phyloP scores from a whole-genome alignment of 306 rosid species.

The Vicia sativa region DNA sequence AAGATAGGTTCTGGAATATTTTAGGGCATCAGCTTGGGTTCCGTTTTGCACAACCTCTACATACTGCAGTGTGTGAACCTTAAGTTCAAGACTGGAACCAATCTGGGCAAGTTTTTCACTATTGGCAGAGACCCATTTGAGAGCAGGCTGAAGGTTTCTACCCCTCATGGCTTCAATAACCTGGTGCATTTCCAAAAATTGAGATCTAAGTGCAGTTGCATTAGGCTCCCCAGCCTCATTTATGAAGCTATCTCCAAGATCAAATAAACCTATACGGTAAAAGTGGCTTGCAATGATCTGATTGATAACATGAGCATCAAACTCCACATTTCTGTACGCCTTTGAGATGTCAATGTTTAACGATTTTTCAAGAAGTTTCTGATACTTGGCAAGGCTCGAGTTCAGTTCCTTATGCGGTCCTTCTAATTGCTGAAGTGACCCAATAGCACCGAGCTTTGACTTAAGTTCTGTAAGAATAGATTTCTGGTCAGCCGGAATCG shows the following conservation, averaged over 20 bases:
- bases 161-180: conserved; percentile 65
- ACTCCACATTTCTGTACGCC: conserved; percentile 79
- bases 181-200: conserved; percentile 71
- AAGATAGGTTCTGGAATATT: conserved; percentile 66
- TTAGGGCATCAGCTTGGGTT: conserved; percentile 61
- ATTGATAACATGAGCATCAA: conserved; percentile 65
- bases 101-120: conserved; percentile 54
- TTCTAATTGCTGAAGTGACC: conserved; percentile 61
- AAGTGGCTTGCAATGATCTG: conserved; percentile 74
- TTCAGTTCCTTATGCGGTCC: conserved; percentile 72
- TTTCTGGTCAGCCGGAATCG: conserved; percentile 54
- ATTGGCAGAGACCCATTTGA: conserved; percentile 66
- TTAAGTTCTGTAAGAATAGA: conserved; percentile 63
- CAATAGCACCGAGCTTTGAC: conserved; percentile 57
- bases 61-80: conserved; percentile 72
- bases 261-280: conserved; percentile 69
- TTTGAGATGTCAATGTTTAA: conserved; percentile 77
- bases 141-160: conserved; percentile 80
- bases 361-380: conserved; percentile 61
- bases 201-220: conserved; percentile 53
- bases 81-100: conserved; percentile 69
- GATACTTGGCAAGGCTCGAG: conserved; percentile 59
- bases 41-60: conserved; percentile 66
- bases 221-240: conserved; percentile 72
- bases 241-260: conserved; percentile 72